Evolutionary conservation across 1,284 basidiomycete genomes (phyloP).

Genomic region (Cutaneotrichosporon daszewskae): DNA sequence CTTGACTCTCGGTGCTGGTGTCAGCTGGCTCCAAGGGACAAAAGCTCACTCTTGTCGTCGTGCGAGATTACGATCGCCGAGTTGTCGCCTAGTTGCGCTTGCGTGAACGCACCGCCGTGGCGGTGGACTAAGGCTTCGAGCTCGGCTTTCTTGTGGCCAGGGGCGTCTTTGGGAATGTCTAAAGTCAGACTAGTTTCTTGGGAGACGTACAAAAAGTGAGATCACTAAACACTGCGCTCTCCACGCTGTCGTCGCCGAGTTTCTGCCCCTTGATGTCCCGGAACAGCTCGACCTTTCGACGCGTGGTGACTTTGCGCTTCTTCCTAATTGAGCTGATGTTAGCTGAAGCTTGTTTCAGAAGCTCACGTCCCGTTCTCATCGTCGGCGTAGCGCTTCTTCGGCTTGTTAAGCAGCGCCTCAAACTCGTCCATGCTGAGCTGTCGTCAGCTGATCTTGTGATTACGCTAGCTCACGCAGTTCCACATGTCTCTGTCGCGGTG

Average conservation of each 20-base stretch:
- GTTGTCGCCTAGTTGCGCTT: constrained; percentile 48
- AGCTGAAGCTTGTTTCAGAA: neutral
- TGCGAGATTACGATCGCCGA: constrained; percentile 53
- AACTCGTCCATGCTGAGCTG: constrained; percentile 42
- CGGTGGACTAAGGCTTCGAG: constrained; percentile 56
- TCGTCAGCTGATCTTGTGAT: neutral
- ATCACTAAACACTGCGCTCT: constrained; percentile 63
- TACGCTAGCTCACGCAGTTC: constrained; percentile 34
- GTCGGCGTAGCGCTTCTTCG: constrained; percentile 37
- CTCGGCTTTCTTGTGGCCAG: constrained; percentile 27
- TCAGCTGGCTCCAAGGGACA: neutral
- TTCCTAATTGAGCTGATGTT: constrained; percentile 18
- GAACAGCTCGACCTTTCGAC: constrained; percentile 56
- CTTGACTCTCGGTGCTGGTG: constrained; percentile 42
- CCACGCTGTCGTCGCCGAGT: constrained; percentile 56
- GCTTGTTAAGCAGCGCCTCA: constrained; percentile 28
- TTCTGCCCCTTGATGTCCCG: constrained; percentile 61
- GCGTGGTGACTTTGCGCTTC: constrained; percentile 23
- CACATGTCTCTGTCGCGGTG: constrained; percentile 42
- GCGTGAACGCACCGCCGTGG: constrained; percentile 68
- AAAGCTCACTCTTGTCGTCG: constrained; percentile 36
- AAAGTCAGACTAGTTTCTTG: neutral
- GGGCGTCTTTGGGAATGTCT: constrained; percentile 62
- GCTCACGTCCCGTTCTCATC: constrained; percentile 35
- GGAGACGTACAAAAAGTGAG: constrained; percentile 66